Evolutionary conservation across 768 basidiomycete genomes (phyloP).

Genomic region (Clavaria fumosa): DNA sequence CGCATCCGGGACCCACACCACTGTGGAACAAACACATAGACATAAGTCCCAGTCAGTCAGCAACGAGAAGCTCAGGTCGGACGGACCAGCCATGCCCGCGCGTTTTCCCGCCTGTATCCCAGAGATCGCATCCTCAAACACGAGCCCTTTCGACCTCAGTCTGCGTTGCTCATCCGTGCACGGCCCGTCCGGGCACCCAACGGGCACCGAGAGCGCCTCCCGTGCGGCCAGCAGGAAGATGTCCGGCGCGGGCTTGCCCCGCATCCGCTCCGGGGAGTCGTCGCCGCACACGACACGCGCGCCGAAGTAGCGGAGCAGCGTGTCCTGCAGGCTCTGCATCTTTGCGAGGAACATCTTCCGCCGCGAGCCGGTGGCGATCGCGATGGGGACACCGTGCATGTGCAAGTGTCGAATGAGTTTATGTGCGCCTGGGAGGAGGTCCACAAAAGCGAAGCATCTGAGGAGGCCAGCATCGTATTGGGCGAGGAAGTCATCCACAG

Average conservation of each 20-base stretch:
- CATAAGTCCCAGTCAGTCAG: no score
- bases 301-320: constrained; percentile 48
- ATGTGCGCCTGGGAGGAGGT: constrained; percentile 56
- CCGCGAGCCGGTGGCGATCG: constrained; percentile 64
- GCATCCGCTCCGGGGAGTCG: constrained; percentile 37
- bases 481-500: constrained; percentile 40
- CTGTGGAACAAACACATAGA: constrained; percentile 27
- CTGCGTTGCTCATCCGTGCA: constrained; percentile 21
- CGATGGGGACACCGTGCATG: constrained; percentile 55
- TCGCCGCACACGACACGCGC: constrained; percentile 59
- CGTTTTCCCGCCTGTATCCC: constrained; percentile 71
- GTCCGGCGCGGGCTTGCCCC: constrained; percentile 72
- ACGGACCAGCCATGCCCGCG: constrained; percentile 73
- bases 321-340: constrained; percentile 40
- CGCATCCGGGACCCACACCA: constrained; percentile 74
- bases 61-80: no score
- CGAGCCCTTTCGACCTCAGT: constrained; percentile 49
- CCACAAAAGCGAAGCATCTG: constrained; percentile 48
- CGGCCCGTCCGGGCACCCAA: constrained; percentile 31
- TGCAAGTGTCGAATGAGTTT: constrained; percentile 61
- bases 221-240: constrained; percentile 65
- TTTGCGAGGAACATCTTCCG: constrained; percentile 55
- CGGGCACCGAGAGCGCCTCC: constrained; percentile 35
- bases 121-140: constrained; percentile 71
- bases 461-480: constrained; percentile 47